Conservation (phyloP, 2,329 filamentous ascomycete genomes). For the Volutella citrinella region DNA sequence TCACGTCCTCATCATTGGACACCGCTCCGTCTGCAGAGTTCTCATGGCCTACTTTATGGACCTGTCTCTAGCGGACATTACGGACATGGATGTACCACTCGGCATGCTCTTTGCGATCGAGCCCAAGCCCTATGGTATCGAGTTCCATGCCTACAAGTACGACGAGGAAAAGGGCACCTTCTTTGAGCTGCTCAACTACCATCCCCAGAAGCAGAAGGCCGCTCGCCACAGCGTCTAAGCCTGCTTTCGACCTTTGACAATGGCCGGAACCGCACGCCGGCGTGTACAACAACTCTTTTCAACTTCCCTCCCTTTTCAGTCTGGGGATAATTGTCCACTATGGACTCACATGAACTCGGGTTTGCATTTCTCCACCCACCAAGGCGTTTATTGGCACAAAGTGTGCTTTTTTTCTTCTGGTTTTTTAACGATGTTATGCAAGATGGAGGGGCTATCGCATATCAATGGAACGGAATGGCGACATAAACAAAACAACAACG, state of each 20-base stretch:
- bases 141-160: conserved; percentile 94
- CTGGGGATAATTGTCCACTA: too few species aligned
- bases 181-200: conserved; percentile 80
- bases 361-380: too few species aligned
- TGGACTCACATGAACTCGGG: too few species aligned
- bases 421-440: conserved; percentile 20
- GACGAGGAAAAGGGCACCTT: conserved; percentile 77
- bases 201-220: conserved; percentile 61
- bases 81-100: conserved; percentile 88
- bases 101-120: conserved; percentile 94
- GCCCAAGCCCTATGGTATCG: conserved; percentile 95
- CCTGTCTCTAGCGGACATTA: conserved; percentile 84
- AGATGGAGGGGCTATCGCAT: conserved; percentile 21
- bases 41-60: conserved; percentile 97
- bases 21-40: conserved; percentile 88
- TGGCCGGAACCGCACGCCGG: too few species aligned
- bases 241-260: too few species aligned
- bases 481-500: conserved; percentile 18
- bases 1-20: conserved; percentile 87
- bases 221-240: conserved; percentile 29
- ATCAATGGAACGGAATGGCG: conserved; percentile 26
- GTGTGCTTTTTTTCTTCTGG: conserved; percentile 12
- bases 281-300: too few species aligned
- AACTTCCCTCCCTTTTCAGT: too few species aligned
- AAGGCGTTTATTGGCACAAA: too few species aligned